A percentile compares a stretch with the other conserved stretches of the same genome.
phyloP scores from a whole-genome alignment of 257 asterid genomes.

The Gynochthodes officinalis region DNA sequence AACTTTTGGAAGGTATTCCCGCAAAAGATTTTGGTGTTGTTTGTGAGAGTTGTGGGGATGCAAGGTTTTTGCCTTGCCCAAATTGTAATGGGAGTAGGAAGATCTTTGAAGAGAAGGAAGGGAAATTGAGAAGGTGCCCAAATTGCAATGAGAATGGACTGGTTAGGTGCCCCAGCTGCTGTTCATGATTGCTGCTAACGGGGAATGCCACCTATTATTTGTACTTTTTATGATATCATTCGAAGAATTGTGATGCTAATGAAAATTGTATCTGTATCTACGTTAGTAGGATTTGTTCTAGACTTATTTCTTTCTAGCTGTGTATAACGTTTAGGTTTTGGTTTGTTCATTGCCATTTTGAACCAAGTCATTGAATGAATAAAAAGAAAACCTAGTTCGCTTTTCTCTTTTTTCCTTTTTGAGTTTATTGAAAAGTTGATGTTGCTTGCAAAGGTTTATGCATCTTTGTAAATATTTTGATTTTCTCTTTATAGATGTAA shows the following conservation, averaged over 20 bases:
- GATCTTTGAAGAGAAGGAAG: slow-evolving; percentile 58
- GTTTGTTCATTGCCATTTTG: slow-evolving; percentile 16
- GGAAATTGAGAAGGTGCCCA: slow-evolving; percentile 51
- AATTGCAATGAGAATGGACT: slow-evolving; percentile 88
- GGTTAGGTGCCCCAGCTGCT: slow-evolving; percentile 69
- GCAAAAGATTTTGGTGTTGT: slow-evolving; percentile 44
- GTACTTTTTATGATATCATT: slow-evolving; percentile 6
- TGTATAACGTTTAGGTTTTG: slow-evolving; percentile 11
- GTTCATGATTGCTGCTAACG: slow-evolving; percentile 36
- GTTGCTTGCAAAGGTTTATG: neutral
- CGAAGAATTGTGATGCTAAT: slow-evolving; percentile 1
- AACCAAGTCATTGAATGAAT: slow-evolving; percentile 8
- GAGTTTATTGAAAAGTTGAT: neutral
- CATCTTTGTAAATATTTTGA: no score
- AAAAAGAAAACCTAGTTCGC: slow-evolving; percentile 7
- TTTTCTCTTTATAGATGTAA: no score
- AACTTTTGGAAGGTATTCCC: slow-evolving; percentile 60
- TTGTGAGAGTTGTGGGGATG: slow-evolving; percentile 89
- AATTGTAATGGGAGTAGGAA: slow-evolving; percentile 80
- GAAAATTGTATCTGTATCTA: slow-evolving; percentile 15
- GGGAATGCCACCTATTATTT: slow-evolving; percentile 7
- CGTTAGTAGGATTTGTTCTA: slow-evolving; percentile 7
- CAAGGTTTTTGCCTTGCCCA: slow-evolving; percentile 75
- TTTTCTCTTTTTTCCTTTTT: neutral
- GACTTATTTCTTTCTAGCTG: slow-evolving; percentile 12